Conservation (phyloP, 2,329 filamentous ascomycete genomes). For the Botrytis medusae region DNA sequence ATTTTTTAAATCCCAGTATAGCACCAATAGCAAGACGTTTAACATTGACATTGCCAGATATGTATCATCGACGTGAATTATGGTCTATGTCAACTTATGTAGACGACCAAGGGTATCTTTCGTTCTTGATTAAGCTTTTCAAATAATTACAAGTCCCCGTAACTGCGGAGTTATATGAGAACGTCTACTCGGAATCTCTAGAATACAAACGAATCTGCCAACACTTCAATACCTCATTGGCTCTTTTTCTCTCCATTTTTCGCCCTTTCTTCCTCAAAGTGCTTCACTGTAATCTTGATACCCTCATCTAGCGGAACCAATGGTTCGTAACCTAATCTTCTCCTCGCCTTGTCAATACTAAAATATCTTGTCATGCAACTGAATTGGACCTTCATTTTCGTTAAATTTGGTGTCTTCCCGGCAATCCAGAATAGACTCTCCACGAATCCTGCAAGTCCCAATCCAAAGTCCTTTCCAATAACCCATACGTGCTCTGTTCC, state of each 20-base stretch:
- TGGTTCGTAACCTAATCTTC: conserved; percentile 66
- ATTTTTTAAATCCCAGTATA: background rate
- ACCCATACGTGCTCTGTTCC: conserved; percentile 57
- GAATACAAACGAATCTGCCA: background rate
- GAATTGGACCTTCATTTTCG: conserved; percentile 51
- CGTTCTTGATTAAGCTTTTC: background rate
- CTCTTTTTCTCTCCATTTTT: conserved; percentile 36
- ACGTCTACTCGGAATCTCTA: background rate
- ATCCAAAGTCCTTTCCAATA: conserved; percentile 52
- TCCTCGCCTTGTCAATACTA: conserved; percentile 73
- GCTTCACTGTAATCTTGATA: conserved; percentile 40
- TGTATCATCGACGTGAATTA: background rate
- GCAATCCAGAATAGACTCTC: conserved; percentile 53
- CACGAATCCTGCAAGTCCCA: conserved; percentile 45
- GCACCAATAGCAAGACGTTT: background rate
- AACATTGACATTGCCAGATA: background rate
- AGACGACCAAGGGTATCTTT: conserved; percentile 3
- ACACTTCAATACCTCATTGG: background rate
- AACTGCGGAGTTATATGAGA: background rate
- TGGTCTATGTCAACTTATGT: background rate
- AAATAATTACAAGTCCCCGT: conserved; percentile 9
- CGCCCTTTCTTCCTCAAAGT: conserved; percentile 32
- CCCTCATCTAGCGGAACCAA: conserved; percentile 67
- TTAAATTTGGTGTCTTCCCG: conserved; percentile 55
- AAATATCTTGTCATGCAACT: conserved; percentile 77